These are phyloP conservation scores for Fraxinus dipetala DNA, from an alignment of 305 asterid genomes.

Conservation along the genomic window DNA sequence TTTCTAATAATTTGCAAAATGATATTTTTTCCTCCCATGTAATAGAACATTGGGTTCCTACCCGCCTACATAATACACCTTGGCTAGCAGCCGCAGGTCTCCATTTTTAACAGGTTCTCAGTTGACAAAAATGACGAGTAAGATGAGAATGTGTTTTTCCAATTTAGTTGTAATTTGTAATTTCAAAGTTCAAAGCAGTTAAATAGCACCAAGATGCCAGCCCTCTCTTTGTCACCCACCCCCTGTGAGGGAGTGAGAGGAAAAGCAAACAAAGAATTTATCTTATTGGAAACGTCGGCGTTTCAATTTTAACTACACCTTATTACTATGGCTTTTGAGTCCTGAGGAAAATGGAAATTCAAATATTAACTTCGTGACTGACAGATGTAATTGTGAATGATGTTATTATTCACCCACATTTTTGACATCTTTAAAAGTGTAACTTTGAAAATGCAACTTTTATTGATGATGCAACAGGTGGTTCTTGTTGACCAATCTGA, in stretches of 20 bases:
- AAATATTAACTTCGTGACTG: neutral
- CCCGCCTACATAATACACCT: neutral
- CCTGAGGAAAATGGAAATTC: conserved; percentile 2
- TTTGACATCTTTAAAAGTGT: conserved; percentile 10
- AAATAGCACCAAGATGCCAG: neutral
- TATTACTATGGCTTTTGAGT: conserved; percentile 3
- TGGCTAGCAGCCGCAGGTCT: neutral
- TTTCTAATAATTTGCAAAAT: neutral
- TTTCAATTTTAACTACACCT: neutral
- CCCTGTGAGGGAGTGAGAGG: neutral
- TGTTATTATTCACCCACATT: neutral
- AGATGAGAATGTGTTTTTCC: neutral
- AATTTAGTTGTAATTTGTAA: neutral
- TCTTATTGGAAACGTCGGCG: neutral
- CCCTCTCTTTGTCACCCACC: neutral
- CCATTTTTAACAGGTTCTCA: neutral
- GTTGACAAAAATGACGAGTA: neutral
- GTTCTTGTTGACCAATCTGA: conserved; percentile 91
- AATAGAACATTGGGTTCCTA: neutral
- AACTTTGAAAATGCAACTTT: conserved; percentile 11
- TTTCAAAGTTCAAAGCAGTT: neutral
- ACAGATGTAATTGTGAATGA: conserved; percentile 3
- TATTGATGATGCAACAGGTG: conserved; percentile 48
- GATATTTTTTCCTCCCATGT: neutral
- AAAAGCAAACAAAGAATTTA: neutral